Base-by-base conservation (phyloP, 768 basidiomycete genomes). In the Naganishia kalamii region DNA sequence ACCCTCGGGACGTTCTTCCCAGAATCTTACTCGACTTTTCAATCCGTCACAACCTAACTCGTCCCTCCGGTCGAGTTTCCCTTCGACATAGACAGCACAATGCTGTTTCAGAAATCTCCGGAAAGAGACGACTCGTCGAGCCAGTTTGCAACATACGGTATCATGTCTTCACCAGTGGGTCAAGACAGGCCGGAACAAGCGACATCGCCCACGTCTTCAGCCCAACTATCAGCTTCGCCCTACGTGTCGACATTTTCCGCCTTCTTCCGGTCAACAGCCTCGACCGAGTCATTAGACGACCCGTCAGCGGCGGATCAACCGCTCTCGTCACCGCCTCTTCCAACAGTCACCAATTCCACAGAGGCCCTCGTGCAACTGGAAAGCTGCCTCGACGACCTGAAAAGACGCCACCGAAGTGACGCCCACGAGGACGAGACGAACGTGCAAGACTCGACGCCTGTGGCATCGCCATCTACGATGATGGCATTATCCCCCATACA, bases 291-390 rank as follows among this genome's bases (percentile, higher is more conserved):
- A n/a, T 32, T 37, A 3, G 30, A 52, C n/a, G 30, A 52, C 3
- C 30, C 30, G 17, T 32, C 30, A 32, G 8, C 51, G 4, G 15
- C 15, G 29, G 13, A 29, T 37, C 3, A 19, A 21, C 11, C 32
- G 15, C 51, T 35, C 30, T 35, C 33, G 15, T 32, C 51, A 52
- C 51, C 51, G 32, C 27, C 21, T 35, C 10, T 30, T 19, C 8
- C 29, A 15, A 32, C 29, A 7, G 54, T 41, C 23, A 25, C 27
- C 17, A 25, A 33, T 23, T 57, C 54, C 29, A 25, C 54, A 37
- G 54, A 57, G n/a, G 54, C 54, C 4, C 54, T 57, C 23, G 37
- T 40, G n/a, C 54, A 57, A 5, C 54, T 57, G 13, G 54, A 57
- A 57, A 21, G 54, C 11, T 57, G 54, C 40, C 35, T 57, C 21